Evolutionary conservation across 441 rosid genomes (phyloP).

Genomic region (Lepidium campestre): DNA sequence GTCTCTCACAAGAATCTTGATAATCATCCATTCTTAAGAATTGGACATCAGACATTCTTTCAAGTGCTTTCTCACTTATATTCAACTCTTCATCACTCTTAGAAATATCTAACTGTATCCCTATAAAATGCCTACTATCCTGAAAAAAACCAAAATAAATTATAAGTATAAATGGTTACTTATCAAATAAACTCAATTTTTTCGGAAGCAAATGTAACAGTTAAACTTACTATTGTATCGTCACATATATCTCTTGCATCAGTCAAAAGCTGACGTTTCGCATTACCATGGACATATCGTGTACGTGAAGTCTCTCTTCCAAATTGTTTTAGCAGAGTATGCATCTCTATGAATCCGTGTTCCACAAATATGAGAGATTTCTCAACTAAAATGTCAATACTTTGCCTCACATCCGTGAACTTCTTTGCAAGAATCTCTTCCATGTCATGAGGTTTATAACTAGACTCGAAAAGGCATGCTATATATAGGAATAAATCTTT

Average conservation of each 20-base stretch:
- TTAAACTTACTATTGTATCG: background rate
- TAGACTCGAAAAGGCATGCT: no score
- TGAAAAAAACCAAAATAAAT: background rate
- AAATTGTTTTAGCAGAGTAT: background rate
- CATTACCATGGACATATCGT: background rate
- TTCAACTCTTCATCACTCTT: background rate
- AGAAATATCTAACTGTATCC: no score
- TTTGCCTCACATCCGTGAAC: background rate
- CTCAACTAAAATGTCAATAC: background rate
- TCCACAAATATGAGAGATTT: background rate
- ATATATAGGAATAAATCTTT: no score
- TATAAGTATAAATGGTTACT: background rate
- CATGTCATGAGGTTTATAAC: background rate
- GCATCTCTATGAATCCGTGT: fast-evolving
- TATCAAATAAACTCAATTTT: background rate
- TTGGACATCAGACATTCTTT: no score
- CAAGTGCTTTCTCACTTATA: no score
- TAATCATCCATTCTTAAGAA: no score
- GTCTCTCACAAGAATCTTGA: no score
- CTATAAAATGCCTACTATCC: background rate
- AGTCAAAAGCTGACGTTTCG: background rate
- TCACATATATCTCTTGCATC: background rate
- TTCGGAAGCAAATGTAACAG: background rate
- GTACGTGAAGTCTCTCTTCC: background rate
- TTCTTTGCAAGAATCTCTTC: background rate